Evolutionary conservation across 805 yeast species (phyloP).

Genomic region (Cyberlindnera maclurae): DNA sequence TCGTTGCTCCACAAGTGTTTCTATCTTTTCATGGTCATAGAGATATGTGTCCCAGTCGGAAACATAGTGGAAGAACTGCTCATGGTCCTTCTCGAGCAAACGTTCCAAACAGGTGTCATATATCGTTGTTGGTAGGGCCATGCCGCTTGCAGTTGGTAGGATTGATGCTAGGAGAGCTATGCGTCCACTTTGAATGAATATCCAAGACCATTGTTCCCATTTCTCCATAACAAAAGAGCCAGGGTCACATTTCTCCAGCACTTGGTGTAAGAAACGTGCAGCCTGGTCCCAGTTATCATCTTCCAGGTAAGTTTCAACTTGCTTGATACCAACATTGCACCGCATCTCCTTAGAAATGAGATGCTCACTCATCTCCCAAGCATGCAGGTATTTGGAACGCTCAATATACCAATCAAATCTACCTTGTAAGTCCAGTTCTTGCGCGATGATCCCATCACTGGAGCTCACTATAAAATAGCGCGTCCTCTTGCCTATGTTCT

Average conservation of each 20-base stretch:
- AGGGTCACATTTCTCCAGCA: constrained; percentile 25
- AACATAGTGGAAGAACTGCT: constrained; percentile 36
- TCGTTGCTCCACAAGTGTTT: constrained; percentile 34
- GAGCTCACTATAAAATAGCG: constrained; percentile 71
- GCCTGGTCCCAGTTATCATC: constrained; percentile 50
- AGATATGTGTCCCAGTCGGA: constrained; percentile 50
- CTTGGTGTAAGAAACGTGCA: constrained; percentile 38
- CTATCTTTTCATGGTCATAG: constrained; percentile 40
- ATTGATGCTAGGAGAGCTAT: constrained; percentile 38
- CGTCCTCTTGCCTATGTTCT: constrained; percentile 34
- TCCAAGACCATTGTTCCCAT: constrained; percentile 63
- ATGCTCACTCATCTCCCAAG: constrained; percentile 71
- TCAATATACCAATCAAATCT: constrained; percentile 66
- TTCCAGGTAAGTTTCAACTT: constrained; percentile 34
- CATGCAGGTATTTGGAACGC: constrained; percentile 47
- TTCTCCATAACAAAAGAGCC: constrained; percentile 27
- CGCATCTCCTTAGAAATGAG: constrained; percentile 45
- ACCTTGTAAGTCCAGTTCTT: constrained; percentile 64
- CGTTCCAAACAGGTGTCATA: constrained; percentile 40
- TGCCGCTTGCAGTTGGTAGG: constrained; percentile 43
- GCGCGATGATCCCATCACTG: constrained; percentile 70
- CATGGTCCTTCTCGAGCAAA: constrained; percentile 13
- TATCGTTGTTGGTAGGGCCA: constrained; percentile 24
- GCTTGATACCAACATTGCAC: constrained; percentile 51
- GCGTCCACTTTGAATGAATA: constrained; percentile 43